Base-by-base conservation (phyloP, 169 alveolate genomes). In the Plasmodium fragile region DNA sequence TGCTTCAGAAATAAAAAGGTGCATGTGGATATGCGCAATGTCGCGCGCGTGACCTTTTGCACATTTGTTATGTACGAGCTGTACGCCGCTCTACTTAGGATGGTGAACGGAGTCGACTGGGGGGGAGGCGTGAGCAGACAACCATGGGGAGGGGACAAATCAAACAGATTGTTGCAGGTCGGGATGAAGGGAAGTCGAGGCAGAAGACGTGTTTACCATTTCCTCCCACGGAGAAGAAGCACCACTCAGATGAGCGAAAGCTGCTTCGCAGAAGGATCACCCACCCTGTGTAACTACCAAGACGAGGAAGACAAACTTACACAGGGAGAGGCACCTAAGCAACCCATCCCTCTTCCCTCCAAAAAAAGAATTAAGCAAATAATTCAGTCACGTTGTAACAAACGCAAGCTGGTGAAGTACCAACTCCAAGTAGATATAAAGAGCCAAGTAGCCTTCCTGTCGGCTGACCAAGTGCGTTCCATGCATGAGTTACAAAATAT, bases 61-160 rank as follows among this genome's bases (percentile, higher is more conserved):
- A 85, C 65, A 75, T 75, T 32, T 22, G 41, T 85, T 25, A 53
- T 75, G 8, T 85, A 85, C 70, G 85, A 85, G 43, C 8, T 85
- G 28, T 85, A 85, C 65, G 11, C 80, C n/a, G 73, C 93, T 16
- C 3, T 77, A 49, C 0, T 49, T 49, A 49, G 59, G 59, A 49
- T 49, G 59, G 22, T 49, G 22, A 13, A 13, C 59, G 53, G 59
- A 11, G 59, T 11, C 3, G 18, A 13, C 59, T 11, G 11, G 59
- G n/a, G 75, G 75, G n/a, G 36, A 65, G 30, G 25, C 3, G 10
- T 10, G 5, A 65, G 30, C n/a, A 16, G 36, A 10, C 32, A 65
- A 65, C 36, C 8, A 28, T 16, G 73, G n/a, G 53, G 53, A 43
- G 22, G 22, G 59, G 22, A 4, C 1, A 13, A 13, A 49, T 8